A percentile compares a stretch with the other conserved stretches of the same genome.
phyloP scores from a whole-genome alignment of 1,284 basidiomycete species.

The Pyrrhoderma noxium region DNA sequence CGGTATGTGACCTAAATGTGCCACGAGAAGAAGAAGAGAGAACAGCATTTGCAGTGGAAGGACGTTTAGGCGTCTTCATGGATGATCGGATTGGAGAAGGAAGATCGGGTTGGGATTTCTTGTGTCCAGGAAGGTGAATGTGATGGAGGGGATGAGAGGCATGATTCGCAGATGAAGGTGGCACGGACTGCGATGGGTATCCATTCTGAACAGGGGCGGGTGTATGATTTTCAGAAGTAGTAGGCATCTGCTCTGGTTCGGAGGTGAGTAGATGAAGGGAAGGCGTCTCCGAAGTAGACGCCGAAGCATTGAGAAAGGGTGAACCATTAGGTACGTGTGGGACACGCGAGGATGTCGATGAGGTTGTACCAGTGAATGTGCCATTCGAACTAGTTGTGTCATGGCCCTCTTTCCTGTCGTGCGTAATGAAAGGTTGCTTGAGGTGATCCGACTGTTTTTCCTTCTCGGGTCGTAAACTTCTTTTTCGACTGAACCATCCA shows the following conservation, averaged over 20 bases:
- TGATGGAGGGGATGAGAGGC: background rate
- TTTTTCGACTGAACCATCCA: conserved; percentile 54
- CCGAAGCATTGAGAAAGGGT: background rate
- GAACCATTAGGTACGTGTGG: conserved; percentile 5
- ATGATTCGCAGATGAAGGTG: background rate
- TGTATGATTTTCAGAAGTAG: conserved; percentile 2
- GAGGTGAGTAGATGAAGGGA: background rate
- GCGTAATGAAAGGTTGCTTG: conserved; percentile 7
- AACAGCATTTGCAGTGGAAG: conserved; percentile 12
- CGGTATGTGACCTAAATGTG: background rate
- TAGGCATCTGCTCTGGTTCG: conserved; percentile 1
- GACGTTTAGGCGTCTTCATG: conserved; percentile 6
- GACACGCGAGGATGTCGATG: conserved; percentile 11
- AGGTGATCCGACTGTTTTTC: conserved; percentile 7
- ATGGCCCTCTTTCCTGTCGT: background rate
- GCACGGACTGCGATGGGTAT: background rate
- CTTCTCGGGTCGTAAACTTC: conserved; percentile 26
- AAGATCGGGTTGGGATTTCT: conserved; percentile 14
- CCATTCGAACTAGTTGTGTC: background rate
- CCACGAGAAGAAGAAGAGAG: background rate
- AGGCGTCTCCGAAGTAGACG: background rate
- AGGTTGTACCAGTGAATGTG: conserved; percentile 1
- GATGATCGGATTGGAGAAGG: conserved; percentile 1
- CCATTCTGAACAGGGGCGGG: conserved; percentile 6
- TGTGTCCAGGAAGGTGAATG: conserved; percentile 11